Evolutionary conservation across 768 basidiomycete genomes (phyloP), one percentile per base, ranked within the genome.

Genomic region (Serendipita sp.): DNA sequence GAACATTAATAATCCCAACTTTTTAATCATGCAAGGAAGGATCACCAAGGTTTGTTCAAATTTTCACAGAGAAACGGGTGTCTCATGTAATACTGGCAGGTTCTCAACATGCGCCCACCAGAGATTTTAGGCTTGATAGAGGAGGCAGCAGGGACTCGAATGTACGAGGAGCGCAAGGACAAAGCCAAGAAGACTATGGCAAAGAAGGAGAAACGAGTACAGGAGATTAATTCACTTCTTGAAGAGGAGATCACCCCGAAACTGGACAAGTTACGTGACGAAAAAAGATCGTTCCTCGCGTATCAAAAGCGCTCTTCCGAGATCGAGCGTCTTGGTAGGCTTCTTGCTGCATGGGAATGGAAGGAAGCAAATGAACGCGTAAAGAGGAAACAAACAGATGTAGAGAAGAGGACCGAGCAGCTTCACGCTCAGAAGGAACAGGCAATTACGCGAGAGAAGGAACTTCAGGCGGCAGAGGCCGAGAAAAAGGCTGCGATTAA

Each of bases 1-100:
- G 68, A 98, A 98, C 72, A 98, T 99, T 80, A 99, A 98, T 76
- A 97, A 97, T 74, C 96, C 96, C 48, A 98, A 98, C 73, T 98
- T 98, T 77, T 81, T 99, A 66, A 97, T 98, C 73, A 98, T 98
- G 95, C 96, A 99, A 75, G 95, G 96, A 34, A 90, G 94, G 60
- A 99, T 99, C 72, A 99, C 96, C 10, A 99, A 98, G 78, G 94
- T 89, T 37, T 45, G 38, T 13, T 41, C 74, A 28, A 8, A 16
- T 45, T 16, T 63, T 67, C 24, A 46, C 16, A 68, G 15, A 54
- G 51, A 44, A 34, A 18, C 45, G 24, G 24, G 24, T 24, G 24
- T 4, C 44, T 63, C 24, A 24, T 24, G 24, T 24, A 24, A 24
- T 24, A 24, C 34, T 7, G 32, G 45, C 67, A 86, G 86, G 89